phyloP scores from a whole-genome alignment of 2,329 filamentous ascomycete species.

The Aureobasidium melanogenum region DNA sequence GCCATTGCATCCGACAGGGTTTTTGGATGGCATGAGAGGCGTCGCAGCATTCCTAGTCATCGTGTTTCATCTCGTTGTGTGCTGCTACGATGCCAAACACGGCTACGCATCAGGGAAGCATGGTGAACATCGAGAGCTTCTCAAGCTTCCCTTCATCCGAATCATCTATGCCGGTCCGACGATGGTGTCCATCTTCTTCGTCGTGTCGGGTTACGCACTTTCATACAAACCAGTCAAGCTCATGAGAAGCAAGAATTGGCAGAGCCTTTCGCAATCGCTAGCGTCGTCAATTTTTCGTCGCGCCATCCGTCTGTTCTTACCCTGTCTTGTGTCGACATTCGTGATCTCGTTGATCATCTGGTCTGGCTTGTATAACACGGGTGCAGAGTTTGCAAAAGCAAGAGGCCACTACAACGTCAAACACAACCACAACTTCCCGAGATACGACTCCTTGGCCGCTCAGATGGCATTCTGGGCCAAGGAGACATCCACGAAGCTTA shows the following conservation, averaged over 20 bases:
- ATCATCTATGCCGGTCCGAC: conserved; percentile 41
- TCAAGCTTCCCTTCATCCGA: conserved; percentile 47
- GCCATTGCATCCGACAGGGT: conserved; percentile 1
- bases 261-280: conserved; percentile 20
- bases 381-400: conserved; percentile 12
- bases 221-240: conserved; percentile 18
- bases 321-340: conserved; percentile 15
- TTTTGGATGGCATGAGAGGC: conserved; percentile 14
- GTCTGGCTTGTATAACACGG: conserved; percentile 11
- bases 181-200: conserved; percentile 53
- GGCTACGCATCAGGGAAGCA: conserved; percentile 6
- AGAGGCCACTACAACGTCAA: conserved; percentile 9
- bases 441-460: not conserved
- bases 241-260: conserved; percentile 17
- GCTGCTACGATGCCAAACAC: conserved; percentile 1
- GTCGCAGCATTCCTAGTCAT: conserved; percentile 14
- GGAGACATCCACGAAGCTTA: conserved; percentile 27
- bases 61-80: conserved; percentile 4
- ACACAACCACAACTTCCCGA: not conserved
- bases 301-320: conserved; percentile 16
- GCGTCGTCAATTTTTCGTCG: conserved; percentile 16
- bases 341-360: conserved; percentile 12
- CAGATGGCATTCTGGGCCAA: conserved; percentile 22
- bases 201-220: too few species aligned
- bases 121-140: conserved; percentile 4